Conservation (phyloP, 345 rosid species). For the Camelina laxa region DNA sequence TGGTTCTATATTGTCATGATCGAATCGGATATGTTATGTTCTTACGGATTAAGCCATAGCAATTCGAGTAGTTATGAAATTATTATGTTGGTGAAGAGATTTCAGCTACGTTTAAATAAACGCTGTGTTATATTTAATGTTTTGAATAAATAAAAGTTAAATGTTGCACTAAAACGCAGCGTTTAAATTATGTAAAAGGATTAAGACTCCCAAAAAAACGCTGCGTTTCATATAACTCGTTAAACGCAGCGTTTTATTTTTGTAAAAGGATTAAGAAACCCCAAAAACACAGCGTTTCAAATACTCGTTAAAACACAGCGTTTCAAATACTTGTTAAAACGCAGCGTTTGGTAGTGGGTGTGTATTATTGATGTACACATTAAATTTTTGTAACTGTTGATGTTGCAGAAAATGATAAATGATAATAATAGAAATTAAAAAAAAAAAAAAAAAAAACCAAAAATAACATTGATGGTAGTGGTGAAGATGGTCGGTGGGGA, state of each 20-base stretch:
- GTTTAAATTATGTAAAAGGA: too few relatives aligned
- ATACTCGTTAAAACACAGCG: not conserved
- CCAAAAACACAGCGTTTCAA: not conserved
- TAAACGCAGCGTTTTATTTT: not conserved
- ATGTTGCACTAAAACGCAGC: too few relatives aligned
- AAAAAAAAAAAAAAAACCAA: too few relatives aligned
- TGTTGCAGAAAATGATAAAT: not conserved
- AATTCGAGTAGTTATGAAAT: not conserved
- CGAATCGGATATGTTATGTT: not conserved
- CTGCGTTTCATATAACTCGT: too few relatives aligned
- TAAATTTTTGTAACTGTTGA: conserved; percentile 14
- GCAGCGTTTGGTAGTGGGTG: conserved; percentile 3
- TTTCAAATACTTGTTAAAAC: not conserved
- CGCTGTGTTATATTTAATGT: too few relatives aligned
- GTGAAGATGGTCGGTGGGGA: conserved; percentile 40
- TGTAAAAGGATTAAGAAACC: too few relatives aligned
- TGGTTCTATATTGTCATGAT: conserved; percentile 6
- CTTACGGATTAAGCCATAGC: not conserved
- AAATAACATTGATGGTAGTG: not conserved
- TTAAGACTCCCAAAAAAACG: too few relatives aligned
- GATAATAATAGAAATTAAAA: conserved; percentile 5
- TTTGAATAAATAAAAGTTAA: too few relatives aligned
- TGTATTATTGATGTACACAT: not conserved
- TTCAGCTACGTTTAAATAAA: too few relatives aligned
- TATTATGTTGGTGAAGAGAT: too few relatives aligned